phyloP scores from a whole-genome alignment of 164 flowering plant genomes.

The Umbilicus rupestris region DNA sequence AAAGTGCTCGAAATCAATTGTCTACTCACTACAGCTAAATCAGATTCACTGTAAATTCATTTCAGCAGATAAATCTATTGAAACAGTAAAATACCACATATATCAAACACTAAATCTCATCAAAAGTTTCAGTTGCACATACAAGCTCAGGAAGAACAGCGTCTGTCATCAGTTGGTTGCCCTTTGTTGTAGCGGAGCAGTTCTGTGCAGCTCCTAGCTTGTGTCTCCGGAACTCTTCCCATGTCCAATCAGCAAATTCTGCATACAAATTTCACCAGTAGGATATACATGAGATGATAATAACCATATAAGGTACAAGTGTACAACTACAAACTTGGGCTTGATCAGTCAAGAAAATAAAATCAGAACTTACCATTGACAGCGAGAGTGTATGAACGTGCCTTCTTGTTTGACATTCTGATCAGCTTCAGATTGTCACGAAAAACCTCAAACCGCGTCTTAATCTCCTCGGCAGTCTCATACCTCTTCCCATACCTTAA shows the following conservation, averaged over 20 bases:
- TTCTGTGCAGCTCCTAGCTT: slow-evolving; percentile 89
- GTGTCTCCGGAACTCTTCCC: slow-evolving; percentile 77
- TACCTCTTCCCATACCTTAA: slow-evolving; percentile 69
- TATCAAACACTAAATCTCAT: not conserved
- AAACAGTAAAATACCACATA: not conserved
- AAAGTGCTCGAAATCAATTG: not conserved
- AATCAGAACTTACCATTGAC: slow-evolving; percentile 48
- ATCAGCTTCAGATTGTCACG: slow-evolving; percentile 62
- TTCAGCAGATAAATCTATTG: not conserved
- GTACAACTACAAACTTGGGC: too few species aligned
- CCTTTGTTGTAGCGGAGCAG: slow-evolving; percentile 88
- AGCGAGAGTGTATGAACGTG: slow-evolving; percentile 53
- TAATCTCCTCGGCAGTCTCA: slow-evolving; percentile 54
- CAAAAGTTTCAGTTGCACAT: slow-evolving; percentile 2
- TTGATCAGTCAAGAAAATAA: not conserved
- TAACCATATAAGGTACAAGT: not conserved
- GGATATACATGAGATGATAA: not conserved
- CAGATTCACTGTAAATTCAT: not conserved
- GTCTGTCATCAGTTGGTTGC: slow-evolving; percentile 70
- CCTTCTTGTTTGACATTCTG: slow-evolving; percentile 54
- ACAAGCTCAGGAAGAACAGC: slow-evolving; percentile 59
- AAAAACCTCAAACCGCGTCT: slow-evolving; percentile 52
- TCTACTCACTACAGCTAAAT: not conserved
- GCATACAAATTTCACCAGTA: slow-evolving; percentile 1
- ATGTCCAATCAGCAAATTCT: slow-evolving; percentile 94